A percentile compares a stretch with the other conserved stretches of the same genome.
These are phyloP conservation scores for Capronia epimyces DNA, from an alignment of 2,329 filamentous ascomycete species.

Conservation along the genomic window DNA sequence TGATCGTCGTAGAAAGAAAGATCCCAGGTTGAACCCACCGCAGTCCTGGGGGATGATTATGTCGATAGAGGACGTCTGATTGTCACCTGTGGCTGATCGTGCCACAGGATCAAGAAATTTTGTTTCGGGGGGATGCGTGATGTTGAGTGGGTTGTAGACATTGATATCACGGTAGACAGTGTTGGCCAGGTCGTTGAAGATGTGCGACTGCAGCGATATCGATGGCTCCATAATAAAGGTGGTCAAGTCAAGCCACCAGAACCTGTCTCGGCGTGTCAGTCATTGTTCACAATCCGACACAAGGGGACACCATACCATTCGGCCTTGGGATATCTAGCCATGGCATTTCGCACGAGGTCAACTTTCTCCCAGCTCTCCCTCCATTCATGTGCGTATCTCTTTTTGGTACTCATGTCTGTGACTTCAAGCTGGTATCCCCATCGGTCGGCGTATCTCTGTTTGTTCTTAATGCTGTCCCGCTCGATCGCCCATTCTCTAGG, in stretches of 20 bases:
- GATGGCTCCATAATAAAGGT: constrained; percentile 97
- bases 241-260: constrained; percentile 98
- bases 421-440: constrained; percentile 97
- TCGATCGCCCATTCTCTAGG: constrained; percentile 97
- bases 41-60: constrained; percentile 90
- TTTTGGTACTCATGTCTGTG: constrained; percentile 98
- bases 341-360: constrained; percentile 78
- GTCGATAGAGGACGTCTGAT: constrained; percentile 71
- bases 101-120: constrained; percentile 71
- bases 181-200: constrained; percentile 72
- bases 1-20: constrained; percentile 83
- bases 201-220: constrained; percentile 80
- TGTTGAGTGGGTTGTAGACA: constrained; percentile 89
- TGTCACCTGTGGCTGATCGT: constrained; percentile 69
- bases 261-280: constrained; percentile 52
- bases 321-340: constrained; percentile 89
- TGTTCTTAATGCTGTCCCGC: constrained; percentile 91
- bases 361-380: constrained; percentile 99
- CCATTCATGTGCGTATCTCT: constrained; percentile 98
- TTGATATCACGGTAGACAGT: constrained; percentile 94
- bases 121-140: constrained; percentile 72
- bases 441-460: constrained; percentile 74
- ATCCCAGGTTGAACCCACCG: constrained; percentile 90
- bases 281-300: background rate
- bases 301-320: constrained; percentile 64